phyloP scores from a whole-genome alignment of 495 filamentous ascomycete species.

The Barbatosphaeria neglecta region DNA sequence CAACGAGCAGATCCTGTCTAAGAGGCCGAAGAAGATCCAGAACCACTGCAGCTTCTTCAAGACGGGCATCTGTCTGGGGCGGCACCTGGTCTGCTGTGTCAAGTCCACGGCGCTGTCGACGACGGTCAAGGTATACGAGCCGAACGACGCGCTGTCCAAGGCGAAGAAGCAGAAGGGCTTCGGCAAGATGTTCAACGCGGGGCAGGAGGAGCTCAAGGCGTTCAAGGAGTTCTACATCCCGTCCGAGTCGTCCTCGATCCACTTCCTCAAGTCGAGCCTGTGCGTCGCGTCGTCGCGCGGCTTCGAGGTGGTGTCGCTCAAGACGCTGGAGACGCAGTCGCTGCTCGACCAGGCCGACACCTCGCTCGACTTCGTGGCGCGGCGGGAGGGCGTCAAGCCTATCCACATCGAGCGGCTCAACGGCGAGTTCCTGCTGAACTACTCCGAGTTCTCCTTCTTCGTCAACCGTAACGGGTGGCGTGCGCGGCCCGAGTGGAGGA shows the following conservation, averaged over 20 bases:
- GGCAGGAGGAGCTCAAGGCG: constrained; percentile 85
- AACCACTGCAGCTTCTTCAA: constrained; percentile 98
- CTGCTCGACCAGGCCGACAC: constrained; percentile 97
- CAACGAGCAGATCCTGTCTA: constrained; percentile 64
- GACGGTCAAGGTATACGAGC: constrained; percentile 96
- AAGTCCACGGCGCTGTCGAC: constrained; percentile 82
- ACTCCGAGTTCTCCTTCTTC: constrained; percentile 97
- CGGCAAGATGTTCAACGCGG: constrained; percentile 85
- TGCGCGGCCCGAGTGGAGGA: constrained; percentile 88
- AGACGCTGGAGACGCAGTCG: constrained; percentile 94
- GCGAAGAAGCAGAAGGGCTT: constrained; percentile 86
- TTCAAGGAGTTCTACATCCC: constrained; percentile 99
- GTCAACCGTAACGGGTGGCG: constrained; percentile 98
- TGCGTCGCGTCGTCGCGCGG: constrained; percentile 92
- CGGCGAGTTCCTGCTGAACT: constrained; percentile 94
- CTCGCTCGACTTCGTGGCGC: constrained; percentile 88
- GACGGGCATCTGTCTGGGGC: constrained; percentile 84
- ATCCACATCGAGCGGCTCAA: constrained; percentile 95
- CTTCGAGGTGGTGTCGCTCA: constrained; percentile 93
- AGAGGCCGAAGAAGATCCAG: constrained; percentile 93
- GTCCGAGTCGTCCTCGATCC: constrained; percentile 87
- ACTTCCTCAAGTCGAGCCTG: constrained; percentile 92
- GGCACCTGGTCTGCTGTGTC: constrained; percentile 89
- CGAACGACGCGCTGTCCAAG: constrained; percentile 79
- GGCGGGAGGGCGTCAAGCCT: constrained; percentile 87